Percentiles rank a stretch among this genome's conserved stretches.
phyloP scores from a whole-genome alignment of 2,329 filamentous ascomycete species.

The Paracoccidioides lutzii region DNA sequence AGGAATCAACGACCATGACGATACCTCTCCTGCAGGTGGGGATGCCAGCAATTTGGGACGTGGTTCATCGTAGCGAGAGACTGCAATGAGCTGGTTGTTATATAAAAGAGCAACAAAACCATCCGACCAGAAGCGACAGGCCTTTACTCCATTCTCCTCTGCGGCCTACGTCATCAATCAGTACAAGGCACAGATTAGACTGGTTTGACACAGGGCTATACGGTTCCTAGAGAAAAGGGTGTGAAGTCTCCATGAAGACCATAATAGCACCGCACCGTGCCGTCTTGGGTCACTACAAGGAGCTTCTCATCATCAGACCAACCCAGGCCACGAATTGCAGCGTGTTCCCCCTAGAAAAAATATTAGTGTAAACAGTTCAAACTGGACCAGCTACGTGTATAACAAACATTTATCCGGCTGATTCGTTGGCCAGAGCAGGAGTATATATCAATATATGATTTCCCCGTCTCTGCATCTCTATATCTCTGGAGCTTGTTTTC shows the following conservation, averaged over 20 bases:
- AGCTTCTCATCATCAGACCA: slow-evolving; percentile 96
- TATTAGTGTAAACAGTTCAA: slow-evolving; percentile 6
- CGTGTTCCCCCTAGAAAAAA: slow-evolving; percentile 65
- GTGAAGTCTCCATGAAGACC: slow-evolving; percentile 91
- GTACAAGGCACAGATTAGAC: not conserved
- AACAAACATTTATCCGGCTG: slow-evolving; percentile 53
- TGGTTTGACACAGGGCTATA: slow-evolving; percentile 17
- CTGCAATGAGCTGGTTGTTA: slow-evolving; percentile 75
- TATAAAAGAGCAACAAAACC: slow-evolving; percentile 87
- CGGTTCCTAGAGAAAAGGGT: slow-evolving; percentile 81
- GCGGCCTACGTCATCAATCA: slow-evolving; percentile 42
- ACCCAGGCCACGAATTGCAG: slow-evolving; percentile 71
- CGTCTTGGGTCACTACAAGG: slow-evolving; percentile 76
- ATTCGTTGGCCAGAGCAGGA: slow-evolving; percentile 84
- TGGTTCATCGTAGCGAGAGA: slow-evolving; percentile 84
- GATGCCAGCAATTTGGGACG: slow-evolving; percentile 69
- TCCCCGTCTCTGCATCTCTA: slow-evolving; percentile 56
- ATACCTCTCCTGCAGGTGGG: slow-evolving; percentile 63
- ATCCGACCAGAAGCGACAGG: slow-evolving; percentile 81
- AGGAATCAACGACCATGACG: slow-evolving; percentile 80
- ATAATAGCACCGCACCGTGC: slow-evolving; percentile 78
- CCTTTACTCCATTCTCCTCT: slow-evolving; percentile 73
- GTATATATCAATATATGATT: slow-evolving; percentile 85
- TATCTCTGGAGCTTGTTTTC: slow-evolving; percentile 72
- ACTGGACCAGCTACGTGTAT: not conserved